phyloP scores from a whole-genome alignment of 169 alveolate species.

The Neospora caninum region DNA sequence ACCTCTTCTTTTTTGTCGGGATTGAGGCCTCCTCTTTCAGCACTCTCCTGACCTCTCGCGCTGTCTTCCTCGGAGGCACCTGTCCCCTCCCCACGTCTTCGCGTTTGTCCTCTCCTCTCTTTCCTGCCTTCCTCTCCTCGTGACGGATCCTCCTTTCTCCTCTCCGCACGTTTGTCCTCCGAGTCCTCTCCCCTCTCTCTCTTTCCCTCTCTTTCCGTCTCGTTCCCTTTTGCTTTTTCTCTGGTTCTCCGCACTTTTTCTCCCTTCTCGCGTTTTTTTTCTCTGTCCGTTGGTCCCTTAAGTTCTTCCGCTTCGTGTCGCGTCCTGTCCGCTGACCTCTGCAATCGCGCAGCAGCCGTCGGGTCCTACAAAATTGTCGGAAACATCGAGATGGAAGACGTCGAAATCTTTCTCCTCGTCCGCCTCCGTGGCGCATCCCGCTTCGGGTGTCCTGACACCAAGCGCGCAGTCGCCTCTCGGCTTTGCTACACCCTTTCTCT shows the following conservation, averaged over 20 bases:
- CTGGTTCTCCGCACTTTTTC: background rate
- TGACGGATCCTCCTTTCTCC: background rate
- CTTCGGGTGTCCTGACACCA: background rate
- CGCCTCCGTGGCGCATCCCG: background rate
- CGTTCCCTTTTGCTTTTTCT: background rate
- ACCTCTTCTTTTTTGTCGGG: too few species aligned
- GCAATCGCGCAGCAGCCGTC: constrained; percentile 45
- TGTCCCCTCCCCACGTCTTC: background rate
- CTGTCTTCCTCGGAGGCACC: too few species aligned
- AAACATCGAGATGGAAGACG: constrained; percentile 8
- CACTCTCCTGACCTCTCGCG: too few species aligned
- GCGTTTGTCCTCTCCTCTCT: background rate
- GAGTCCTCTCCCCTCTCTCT: background rate
- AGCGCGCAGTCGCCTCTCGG: background rate
- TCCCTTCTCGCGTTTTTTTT: background rate
- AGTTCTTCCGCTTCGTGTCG: background rate
- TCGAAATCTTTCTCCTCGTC: background rate
- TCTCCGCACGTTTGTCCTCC: background rate
- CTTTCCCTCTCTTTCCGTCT: background rate
- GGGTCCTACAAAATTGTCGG: background rate
- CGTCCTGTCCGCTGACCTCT: background rate
- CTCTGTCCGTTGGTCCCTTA: too few species aligned
- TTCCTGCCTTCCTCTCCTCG: background rate
- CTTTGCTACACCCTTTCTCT: background rate
- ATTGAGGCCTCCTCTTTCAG: too few species aligned